Percentiles rank a stretch among this genome's conserved stretches.
Evolutionary conservation across 202 grass and related monocot genomes (phyloP).

Genomic region (Panicum hallii): DNA sequence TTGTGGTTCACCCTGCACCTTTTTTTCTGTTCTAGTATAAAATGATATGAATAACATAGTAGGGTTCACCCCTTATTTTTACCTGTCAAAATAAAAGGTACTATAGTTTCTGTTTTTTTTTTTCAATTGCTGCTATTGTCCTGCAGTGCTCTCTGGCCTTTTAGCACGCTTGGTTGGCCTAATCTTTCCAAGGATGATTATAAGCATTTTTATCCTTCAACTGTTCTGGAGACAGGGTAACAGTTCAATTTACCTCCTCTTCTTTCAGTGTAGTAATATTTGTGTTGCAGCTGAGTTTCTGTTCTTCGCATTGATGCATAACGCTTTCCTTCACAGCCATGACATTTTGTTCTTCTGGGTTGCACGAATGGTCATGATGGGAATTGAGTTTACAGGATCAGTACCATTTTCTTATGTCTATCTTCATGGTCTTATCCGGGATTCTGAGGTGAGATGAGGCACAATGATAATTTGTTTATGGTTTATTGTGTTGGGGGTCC

Average conservation of each 20-base stretch:
- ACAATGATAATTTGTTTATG: slow-evolving; percentile 19
- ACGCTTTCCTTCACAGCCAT: slow-evolving; percentile 60
- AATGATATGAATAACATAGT: neutral
- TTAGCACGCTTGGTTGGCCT: slow-evolving; percentile 99
- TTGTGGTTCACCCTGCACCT: neutral
- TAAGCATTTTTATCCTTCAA: slow-evolving; percentile 90
- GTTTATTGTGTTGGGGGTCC: slow-evolving; percentile 26
- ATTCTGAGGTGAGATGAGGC: slow-evolving; percentile 73
- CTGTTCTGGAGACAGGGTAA: slow-evolving; percentile 93
- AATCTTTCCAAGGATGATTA: slow-evolving; percentile 84
- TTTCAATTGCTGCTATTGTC: slow-evolving; percentile 47
- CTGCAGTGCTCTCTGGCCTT: slow-evolving; percentile 95
- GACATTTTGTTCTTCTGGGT: slow-evolving; percentile 99
- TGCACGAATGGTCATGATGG: slow-evolving; percentile 99
- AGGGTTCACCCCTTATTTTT: neutral
- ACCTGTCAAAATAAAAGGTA: neutral
- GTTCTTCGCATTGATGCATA: slow-evolving; percentile 22
- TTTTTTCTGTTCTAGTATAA: neutral
- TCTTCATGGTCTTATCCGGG: slow-evolving; percentile 96
- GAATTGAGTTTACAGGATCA: slow-evolving; percentile 90
- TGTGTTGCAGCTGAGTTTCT: slow-evolving; percentile 24
- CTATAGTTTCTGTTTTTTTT: slow-evolving; percentile 47
- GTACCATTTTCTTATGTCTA: slow-evolving; percentile 96
- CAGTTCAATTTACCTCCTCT: slow-evolving; percentile 31
- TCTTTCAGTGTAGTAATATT: slow-evolving; percentile 27